These are phyloP conservation scores for Wickerhamiella australiensis DNA, from an alignment of 805 yeast species.

Conservation along the genomic window DNA sequence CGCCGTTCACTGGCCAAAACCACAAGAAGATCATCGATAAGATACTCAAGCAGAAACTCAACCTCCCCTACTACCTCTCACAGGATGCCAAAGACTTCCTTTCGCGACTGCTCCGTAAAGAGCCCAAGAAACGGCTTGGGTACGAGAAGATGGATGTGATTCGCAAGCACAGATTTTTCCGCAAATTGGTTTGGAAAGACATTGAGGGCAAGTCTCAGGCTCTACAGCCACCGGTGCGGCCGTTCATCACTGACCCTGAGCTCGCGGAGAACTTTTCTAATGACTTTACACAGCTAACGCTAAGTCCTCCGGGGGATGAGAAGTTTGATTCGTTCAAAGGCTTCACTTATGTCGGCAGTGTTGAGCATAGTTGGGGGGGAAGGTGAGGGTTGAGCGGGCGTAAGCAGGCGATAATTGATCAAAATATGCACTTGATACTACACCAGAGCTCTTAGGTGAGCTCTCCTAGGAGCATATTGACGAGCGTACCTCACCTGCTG, in stretches of 20 bases:
- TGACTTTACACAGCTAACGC: constrained; percentile 58
- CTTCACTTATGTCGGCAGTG: constrained; percentile 23
- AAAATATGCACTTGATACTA: too few species aligned
- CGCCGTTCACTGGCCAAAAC: constrained; percentile 79
- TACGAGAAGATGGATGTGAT: constrained; percentile 42
- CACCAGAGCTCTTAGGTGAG: too few species aligned
- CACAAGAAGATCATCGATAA: constrained; percentile 66
- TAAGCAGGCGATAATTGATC: too few species aligned
- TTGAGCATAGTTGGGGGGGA: constrained; percentile 12
- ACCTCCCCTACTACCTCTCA: constrained; percentile 63
- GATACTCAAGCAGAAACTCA: constrained; percentile 49
- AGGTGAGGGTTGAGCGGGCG: neutral
- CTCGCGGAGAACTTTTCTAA: constrained; percentile 75
- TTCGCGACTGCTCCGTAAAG: constrained; percentile 52
- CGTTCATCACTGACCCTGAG: constrained; percentile 66
- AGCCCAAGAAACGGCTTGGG: constrained; percentile 53
- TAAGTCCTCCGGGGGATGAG: constrained; percentile 25
- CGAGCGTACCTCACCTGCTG: too few species aligned
- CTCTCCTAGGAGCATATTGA: too few species aligned
- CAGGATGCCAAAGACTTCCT: constrained; percentile 70
- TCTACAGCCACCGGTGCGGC: constrained; percentile 65
- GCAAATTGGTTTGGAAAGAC: constrained; percentile 59
- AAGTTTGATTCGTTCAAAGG: constrained; percentile 18
- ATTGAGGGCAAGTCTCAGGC: constrained; percentile 39
- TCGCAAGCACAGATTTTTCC: constrained; percentile 59